Evolutionary conservation across 257 asterid species (phyloP).

Genomic region (Nicotiana otophora): DNA sequence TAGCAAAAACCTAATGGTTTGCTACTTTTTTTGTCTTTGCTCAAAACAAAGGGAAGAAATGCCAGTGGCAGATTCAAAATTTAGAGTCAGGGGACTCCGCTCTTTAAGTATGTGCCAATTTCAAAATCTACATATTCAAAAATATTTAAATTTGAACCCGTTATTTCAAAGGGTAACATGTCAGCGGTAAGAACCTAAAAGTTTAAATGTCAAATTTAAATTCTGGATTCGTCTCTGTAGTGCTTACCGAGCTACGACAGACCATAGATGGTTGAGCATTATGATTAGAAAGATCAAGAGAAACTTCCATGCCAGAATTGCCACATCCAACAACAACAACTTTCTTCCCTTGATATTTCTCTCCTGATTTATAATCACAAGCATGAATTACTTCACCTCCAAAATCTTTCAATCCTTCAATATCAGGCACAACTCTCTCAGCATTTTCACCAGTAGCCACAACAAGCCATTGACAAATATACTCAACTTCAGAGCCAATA

Average conservation of each 20-base stretch:
- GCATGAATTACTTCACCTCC: slow-evolving; percentile 73
- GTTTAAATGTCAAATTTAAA: background rate
- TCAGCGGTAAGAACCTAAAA: too few species aligned
- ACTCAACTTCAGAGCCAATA: slow-evolving; percentile 52
- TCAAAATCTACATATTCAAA: background rate
- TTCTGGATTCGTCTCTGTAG: background rate
- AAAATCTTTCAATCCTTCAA: slow-evolving; percentile 60
- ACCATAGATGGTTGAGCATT: slow-evolving; percentile 76
- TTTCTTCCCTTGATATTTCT: slow-evolving; percentile 52
- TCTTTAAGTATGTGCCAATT: background rate
- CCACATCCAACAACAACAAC: slow-evolving; percentile 89
- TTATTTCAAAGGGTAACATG: too few species aligned
- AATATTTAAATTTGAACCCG: too few species aligned
- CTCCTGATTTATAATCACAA: slow-evolving; percentile 74
- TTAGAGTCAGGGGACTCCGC: background rate
- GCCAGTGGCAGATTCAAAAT: background rate
- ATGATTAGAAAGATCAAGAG: slow-evolving; percentile 89
- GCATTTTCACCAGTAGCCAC: slow-evolving; percentile 94
- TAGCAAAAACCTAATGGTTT: too few species aligned
- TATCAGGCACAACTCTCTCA: slow-evolving; percentile 58
- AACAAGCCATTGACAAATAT: slow-evolving; percentile 78
- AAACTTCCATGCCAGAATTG: slow-evolving; percentile 94
- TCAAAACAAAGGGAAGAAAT: too few species aligned
- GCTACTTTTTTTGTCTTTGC: too few species aligned
- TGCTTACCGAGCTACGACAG: slow-evolving; percentile 73